A percentile compares a stretch with the other conserved stretches of the same genome.
These are phyloP conservation scores for Mycena kentingensis DNA, from an alignment of 768 basidiomycete species.

Conservation along the genomic window DNA sequence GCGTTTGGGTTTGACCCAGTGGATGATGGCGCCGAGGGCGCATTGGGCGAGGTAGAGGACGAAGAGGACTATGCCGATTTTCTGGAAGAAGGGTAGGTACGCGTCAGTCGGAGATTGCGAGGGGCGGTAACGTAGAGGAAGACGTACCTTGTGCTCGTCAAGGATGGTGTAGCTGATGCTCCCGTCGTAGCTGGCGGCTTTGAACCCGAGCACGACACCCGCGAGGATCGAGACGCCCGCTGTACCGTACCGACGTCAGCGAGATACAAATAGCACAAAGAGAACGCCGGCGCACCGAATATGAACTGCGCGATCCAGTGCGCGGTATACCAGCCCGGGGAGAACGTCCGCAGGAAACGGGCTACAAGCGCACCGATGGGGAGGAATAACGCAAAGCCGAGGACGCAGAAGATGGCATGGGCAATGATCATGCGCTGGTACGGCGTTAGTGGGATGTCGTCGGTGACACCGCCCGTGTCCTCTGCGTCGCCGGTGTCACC, in stretches of 20 bases:
- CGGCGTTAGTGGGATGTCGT: slow-evolving; percentile 41
- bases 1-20: slow-evolving; percentile 49
- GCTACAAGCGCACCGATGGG: slow-evolving; percentile 56
- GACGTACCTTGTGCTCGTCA: slow-evolving; percentile 50
- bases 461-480: slow-evolving; percentile 22
- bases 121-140: not conserved
- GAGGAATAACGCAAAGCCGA: slow-evolving; percentile 56
- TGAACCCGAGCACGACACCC: slow-evolving; percentile 48
- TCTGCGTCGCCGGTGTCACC: slow-evolving; percentile 21
- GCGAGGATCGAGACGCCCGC: slow-evolving; percentile 46
- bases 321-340: slow-evolving; percentile 51
- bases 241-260: slow-evolving; percentile 25
- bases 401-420: slow-evolving; percentile 51
- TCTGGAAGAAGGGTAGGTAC: slow-evolving; percentile 34
- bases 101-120: slow-evolving; percentile 7
- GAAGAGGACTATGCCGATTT: slow-evolving; percentile 52
- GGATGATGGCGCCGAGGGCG: slow-evolving; percentile 52
- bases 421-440: slow-evolving; percentile 55
- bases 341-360: slow-evolving; percentile 54
- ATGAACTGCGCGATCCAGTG: slow-evolving; percentile 55
- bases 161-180: slow-evolving; percentile 38
- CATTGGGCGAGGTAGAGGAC: slow-evolving; percentile 53
- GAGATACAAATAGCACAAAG: slow-evolving; percentile 2
- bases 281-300: slow-evolving; percentile 38
- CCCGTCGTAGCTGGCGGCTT: slow-evolving; percentile 32